Percentiles rank a stretch among this genome's conserved stretches.
Conservation (phyloP, 495 filamentous ascomycete genomes). For the Tuber umbilicatum region DNA sequence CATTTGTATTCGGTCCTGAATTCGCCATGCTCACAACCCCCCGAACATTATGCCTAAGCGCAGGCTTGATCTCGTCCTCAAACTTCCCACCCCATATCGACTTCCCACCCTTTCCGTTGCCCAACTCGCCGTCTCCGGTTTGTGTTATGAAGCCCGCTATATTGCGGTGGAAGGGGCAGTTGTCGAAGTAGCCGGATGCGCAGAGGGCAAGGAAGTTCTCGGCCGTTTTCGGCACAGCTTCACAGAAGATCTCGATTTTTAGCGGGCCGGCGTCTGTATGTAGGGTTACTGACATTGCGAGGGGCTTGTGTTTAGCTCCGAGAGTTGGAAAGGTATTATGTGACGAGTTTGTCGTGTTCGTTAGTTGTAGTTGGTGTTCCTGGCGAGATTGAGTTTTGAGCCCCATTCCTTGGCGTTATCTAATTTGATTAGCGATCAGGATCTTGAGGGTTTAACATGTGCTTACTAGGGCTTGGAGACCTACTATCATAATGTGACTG, state of each 20-base stretch:
- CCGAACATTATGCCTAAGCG: constrained; percentile 75
- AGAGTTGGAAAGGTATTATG: background rate
- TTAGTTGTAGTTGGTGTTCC: background rate
- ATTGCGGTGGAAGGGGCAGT: constrained; percentile 79
- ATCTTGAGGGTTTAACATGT: background rate
- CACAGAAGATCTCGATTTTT: constrained; percentile 95
- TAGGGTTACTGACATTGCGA: constrained; percentile 60
- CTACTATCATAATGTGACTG: constrained; percentile 25
- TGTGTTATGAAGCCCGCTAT: constrained; percentile 91
- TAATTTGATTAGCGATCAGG: background rate
- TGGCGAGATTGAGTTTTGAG: background rate
- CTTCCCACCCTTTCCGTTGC: constrained; percentile 63
- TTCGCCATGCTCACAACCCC: constrained; percentile 95
- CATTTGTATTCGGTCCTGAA: constrained; percentile 76
- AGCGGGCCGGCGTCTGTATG: constrained; percentile 86
- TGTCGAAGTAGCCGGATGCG: constrained; percentile 78
- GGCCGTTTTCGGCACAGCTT: constrained; percentile 83
- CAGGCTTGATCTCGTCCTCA: constrained; percentile 86
- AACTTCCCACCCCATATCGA: constrained; percentile 81
- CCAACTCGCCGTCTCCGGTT: constrained; percentile 69
- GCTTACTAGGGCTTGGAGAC: constrained; percentile 24
- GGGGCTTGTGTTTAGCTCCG: background rate
- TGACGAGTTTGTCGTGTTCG: background rate
- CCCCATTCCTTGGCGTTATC: background rate
- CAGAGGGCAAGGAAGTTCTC: constrained; percentile 96